Conservation (phyloP, 768 basidiomycete species). For the Tubosaeta brunneosetosa region DNA sequence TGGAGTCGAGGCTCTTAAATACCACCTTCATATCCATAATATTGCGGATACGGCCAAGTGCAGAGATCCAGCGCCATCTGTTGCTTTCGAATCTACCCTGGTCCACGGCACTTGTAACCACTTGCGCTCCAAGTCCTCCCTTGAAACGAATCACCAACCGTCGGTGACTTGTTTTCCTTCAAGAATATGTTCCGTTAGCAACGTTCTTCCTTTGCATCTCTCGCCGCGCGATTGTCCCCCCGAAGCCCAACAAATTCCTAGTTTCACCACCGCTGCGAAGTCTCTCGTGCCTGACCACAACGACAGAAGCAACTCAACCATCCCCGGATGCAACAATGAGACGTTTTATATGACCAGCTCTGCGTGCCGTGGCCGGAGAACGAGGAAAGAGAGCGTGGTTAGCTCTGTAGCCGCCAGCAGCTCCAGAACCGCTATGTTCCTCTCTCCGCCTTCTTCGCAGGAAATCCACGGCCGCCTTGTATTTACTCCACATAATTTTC, state of each 20-base stretch:
- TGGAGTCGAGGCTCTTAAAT: constrained; percentile 42
- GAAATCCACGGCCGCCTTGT: background rate
- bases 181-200: constrained; percentile 16
- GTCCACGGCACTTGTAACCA: constrained; percentile 1
- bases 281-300: constrained; percentile 2
- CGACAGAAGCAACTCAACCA: background rate
- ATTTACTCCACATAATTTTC: constrained; percentile 4
- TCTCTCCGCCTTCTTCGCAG: constrained; percentile 24
- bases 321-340: background rate
- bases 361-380: constrained; percentile 17
- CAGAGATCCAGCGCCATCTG: background rate
- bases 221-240: constrained; percentile 7
- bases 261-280: constrained; percentile 11
- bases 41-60: constrained; percentile 32
- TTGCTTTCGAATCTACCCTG: background rate
- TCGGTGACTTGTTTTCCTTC: background rate
- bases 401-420: constrained; percentile 1
- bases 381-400: constrained; percentile 9
- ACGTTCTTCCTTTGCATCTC: constrained; percentile 13
- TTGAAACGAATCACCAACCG: background rate
- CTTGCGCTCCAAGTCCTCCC: constrained; percentile 17
- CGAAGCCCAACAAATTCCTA: constrained; percentile 3
- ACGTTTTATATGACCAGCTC: background rate
- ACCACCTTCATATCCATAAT: constrained; percentile 55
- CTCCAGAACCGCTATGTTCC: constrained; percentile 19